Evolutionary conservation across 176 grass and related monocot species (phyloP).

Genomic region (Thalia dealbata): DNA sequence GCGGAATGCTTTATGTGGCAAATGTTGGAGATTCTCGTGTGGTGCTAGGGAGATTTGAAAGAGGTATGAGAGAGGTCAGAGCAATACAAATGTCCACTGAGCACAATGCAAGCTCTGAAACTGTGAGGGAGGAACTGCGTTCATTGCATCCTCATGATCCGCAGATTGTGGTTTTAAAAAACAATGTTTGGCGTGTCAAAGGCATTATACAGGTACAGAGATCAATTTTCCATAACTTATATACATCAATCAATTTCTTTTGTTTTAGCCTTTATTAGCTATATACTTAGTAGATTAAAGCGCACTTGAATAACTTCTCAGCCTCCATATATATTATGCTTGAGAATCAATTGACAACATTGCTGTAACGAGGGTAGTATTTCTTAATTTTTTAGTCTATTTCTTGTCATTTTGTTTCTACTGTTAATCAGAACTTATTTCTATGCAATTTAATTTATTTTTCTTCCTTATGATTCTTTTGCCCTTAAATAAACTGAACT

Average conservation of each 20-base stretch:
- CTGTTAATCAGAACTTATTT: too few relatives aligned
- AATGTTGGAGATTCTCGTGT: constrained; percentile 65
- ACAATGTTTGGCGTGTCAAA: constrained; percentile 76
- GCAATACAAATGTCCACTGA: constrained; percentile 46
- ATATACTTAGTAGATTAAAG: background rate
- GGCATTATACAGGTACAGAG: constrained; percentile 54
- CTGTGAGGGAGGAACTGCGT: constrained; percentile 48
- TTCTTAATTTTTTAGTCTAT: too few relatives aligned
- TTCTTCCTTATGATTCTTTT: too few relatives aligned
- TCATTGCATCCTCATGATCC: constrained; percentile 47
- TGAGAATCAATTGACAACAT: background rate
- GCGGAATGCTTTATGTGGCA: constrained; percentile 50
- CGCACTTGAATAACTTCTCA: background rate
- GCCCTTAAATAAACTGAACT: too few relatives aligned
- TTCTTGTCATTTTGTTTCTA: too few relatives aligned
- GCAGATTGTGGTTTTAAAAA: constrained; percentile 50
- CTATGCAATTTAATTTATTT: too few relatives aligned
- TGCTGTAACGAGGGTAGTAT: too few relatives aligned
- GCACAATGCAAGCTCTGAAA: constrained; percentile 49
- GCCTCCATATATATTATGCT: background rate
- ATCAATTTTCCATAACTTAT: background rate
- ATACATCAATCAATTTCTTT: background rate
- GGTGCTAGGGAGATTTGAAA: constrained; percentile 41
- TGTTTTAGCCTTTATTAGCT: background rate
- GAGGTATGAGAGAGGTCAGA: constrained; percentile 31